Conservation (phyloP, 345 rosid genomes). For the Citrus hindsii region DNA sequence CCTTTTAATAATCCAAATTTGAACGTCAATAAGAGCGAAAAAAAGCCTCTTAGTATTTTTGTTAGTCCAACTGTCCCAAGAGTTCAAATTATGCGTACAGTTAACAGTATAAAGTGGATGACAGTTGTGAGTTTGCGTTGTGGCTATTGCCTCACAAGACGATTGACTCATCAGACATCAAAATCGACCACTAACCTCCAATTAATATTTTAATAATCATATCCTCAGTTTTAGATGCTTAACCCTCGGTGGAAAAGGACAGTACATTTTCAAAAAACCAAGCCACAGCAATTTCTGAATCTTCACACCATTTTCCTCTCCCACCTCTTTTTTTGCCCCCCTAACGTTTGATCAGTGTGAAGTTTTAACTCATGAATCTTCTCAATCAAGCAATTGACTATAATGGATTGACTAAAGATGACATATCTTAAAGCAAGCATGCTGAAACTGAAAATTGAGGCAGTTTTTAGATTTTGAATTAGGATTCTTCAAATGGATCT, state of each 20-base stretch:
- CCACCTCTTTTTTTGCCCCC: background rate
- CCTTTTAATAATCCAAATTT: background rate
- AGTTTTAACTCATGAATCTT: background rate
- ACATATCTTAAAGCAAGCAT: no score
- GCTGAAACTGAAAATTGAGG: no score
- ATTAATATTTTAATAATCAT: background rate
- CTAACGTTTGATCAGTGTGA: background rate
- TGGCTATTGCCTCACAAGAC: slow-evolving; percentile 14
- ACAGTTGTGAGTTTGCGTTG: slow-evolving; percentile 31
- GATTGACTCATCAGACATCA: slow-evolving; percentile 16
- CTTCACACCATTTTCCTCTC: background rate
- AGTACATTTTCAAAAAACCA: background rate
- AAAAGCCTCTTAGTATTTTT: no score
- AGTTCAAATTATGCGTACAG: background rate
- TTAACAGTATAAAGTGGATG: slow-evolving; percentile 28
- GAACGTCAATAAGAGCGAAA: background rate
- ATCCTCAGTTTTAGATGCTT: background rate
- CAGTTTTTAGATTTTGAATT: no score
- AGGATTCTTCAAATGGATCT: no score
- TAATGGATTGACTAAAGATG: background rate
- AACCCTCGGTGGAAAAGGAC: background rate
- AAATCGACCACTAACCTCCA: slow-evolving; percentile 12
- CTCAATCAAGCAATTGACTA: background rate
- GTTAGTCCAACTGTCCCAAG: no score
- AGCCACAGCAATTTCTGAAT: background rate